Percentiles rank a stretch among this genome's conserved stretches.
Conservation (phyloP, 176 grass and related monocot species). For the Musa beccarii region DNA sequence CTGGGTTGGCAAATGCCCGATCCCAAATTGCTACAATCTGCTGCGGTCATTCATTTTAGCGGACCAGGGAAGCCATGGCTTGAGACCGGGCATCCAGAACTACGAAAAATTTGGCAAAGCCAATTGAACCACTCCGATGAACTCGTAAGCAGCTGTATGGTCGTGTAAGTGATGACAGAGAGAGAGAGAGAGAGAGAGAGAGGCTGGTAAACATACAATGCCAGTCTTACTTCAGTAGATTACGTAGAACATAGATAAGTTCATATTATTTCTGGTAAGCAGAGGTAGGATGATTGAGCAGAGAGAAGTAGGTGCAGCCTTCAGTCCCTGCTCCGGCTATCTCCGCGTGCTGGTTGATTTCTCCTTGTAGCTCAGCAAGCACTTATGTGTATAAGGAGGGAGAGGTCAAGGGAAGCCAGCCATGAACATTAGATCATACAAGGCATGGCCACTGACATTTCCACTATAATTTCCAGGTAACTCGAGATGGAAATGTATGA, state of each 20-base stretch:
- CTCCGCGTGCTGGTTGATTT: conserved; percentile 18
- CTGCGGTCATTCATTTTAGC: conserved; percentile 80
- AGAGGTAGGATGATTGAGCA: conserved; percentile 41
- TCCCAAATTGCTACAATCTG: conserved; percentile 32
- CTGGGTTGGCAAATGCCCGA: conserved; percentile 44
- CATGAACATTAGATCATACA: background rate
- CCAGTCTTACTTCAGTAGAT: background rate
- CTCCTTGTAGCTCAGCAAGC: background rate
- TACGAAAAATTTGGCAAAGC: conserved; percentile 52
- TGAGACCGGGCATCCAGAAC: conserved; percentile 47
- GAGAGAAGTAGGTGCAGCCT: conserved; percentile 93
- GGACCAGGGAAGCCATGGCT: conserved; percentile 92
- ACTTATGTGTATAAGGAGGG: background rate
- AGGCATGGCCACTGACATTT: background rate
- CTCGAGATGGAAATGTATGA: background rate
- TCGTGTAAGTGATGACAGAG: conserved; percentile 25
- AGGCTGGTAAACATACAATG: background rate
- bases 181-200: too few relatives aligned
- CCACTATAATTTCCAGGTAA: background rate
- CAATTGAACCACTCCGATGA: conserved; percentile 63
- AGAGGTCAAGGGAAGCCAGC: background rate
- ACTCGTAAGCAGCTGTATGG: conserved; percentile 54
- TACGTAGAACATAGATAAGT: background rate
- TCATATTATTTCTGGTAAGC: conserved; percentile 7
- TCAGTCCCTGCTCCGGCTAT: conserved; percentile 65